Conservation (phyloP, 345 rosid genomes). For the Cardiospermum halicacabum region DNA sequence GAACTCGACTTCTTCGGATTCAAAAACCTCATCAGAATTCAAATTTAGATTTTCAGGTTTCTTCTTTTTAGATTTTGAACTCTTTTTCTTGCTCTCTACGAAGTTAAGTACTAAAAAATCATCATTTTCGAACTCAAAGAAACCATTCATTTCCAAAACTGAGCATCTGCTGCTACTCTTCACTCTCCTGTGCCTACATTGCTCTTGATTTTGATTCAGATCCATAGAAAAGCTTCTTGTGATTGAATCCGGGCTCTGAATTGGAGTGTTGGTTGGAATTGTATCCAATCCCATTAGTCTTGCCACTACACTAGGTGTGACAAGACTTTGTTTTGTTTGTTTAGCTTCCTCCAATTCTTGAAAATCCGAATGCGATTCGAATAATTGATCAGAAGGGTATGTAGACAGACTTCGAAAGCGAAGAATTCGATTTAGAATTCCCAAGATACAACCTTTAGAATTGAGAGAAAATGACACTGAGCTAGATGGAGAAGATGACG, state of each 20-base stretch:
- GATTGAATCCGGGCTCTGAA: slow-evolving; percentile 17
- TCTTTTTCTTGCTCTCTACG: slow-evolving; percentile 18
- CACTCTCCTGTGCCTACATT: slow-evolving; percentile 29
- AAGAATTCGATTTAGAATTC: slow-evolving; percentile 51
- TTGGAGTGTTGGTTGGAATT: slow-evolving; percentile 13
- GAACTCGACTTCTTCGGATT: slow-evolving; percentile 13
- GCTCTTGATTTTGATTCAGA: slow-evolving; percentile 19
- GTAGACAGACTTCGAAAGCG: slow-evolving; percentile 51
- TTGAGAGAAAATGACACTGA: slow-evolving; percentile 17
- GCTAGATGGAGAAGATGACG: slow-evolving; percentile 28
- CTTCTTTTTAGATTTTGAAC: slow-evolving; percentile 6
- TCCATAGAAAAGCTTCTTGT: slow-evolving; percentile 51
- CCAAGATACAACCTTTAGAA: slow-evolving; percentile 42
- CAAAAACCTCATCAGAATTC: slow-evolving; percentile 6
- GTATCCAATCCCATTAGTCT: slow-evolving; percentile 81
- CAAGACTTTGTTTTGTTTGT: neutral
- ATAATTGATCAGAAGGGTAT: slow-evolving; percentile 48
- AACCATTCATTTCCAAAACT: slow-evolving; percentile 32
- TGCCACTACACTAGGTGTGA: slow-evolving; percentile 55
- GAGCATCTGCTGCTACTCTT: slow-evolving; percentile 29
- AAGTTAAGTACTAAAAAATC: slow-evolving; percentile 62
- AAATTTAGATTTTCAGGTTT: slow-evolving; percentile 1
- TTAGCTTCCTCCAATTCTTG: slow-evolving; percentile 9
- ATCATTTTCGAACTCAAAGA: slow-evolving; percentile 60
- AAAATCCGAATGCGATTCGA: slow-evolving; percentile 24